Base-by-base conservation (phyloP, 2,329 filamentous ascomycete genomes). In the Colletotrichum sp. region DNA sequence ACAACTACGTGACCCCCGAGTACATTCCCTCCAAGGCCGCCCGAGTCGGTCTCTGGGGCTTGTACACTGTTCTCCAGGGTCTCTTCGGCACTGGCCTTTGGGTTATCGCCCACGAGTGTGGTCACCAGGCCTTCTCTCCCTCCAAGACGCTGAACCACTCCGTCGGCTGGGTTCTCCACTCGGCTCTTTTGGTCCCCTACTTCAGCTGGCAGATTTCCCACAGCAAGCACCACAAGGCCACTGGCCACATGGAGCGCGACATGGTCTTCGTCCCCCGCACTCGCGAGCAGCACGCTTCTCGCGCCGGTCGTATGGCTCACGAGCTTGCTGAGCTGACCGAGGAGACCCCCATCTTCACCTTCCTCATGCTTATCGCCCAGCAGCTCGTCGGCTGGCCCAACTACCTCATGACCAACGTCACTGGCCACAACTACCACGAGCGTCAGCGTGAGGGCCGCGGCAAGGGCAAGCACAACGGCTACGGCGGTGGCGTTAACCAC, bases 151-250 rank as follows among this genome's bases (percentile, higher is more conserved):
- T 98, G 84, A 99, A 99, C 89, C 96, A 99, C 86, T 92, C 95
- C 30, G 95, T 97, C 75, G 96, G 96, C 82, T 98, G 95, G 95
- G 85, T 98, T 84, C 92, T 95, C 81, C 96, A 99, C 89, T 98
- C 96, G 48, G 86, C 92, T 60, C 92, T 98, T 52, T 90, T 98
- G 72, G 96, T 99, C 65, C 97, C 97, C 26, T 99, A 99, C 89
- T 99, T 98, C 89, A 98, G 95, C 84, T 99, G 97, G 97, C 98
- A 99, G 89, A 96, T 99, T 87, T 98, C 96, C 80, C 97, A 99
- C 89, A 95, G 95, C 89, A 98, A 98, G 92, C 97, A 99, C 90
- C 97, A 99, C 94, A 99, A 99, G 92, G 96, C 96, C 79, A 99
- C 97, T 52, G 97, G 96, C 81, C 92, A 99, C 90, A 93, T 99